Evolutionary conservation across 345 rosid genomes (phyloP).

Genomic region (Geranium rotundifolium): DNA sequence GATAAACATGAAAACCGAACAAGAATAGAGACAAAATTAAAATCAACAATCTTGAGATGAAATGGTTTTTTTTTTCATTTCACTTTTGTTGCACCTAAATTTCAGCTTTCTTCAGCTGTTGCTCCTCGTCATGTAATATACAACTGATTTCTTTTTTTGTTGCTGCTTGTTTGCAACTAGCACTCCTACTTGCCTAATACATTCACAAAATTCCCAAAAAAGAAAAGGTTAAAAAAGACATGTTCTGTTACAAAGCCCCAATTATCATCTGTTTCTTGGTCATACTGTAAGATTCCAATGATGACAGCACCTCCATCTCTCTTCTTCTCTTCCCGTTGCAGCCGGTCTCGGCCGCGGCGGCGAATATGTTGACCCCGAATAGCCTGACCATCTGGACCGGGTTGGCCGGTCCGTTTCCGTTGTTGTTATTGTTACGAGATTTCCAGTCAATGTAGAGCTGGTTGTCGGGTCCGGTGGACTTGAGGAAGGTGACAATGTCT

Average conservation of each 20-base stretch:
- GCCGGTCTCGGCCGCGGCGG: conserved; percentile 15
- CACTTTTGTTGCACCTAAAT: not conserved
- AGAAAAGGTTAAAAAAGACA: not conserved
- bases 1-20: no score
- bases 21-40: no score
- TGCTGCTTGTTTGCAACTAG: not conserved
- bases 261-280: conserved; percentile 62
- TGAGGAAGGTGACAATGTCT: conserved; percentile 66
- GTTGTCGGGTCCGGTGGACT: conserved; percentile 61
- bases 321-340: conserved; percentile 47
- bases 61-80: not conserved
- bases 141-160: not conserved
- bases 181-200: not conserved
- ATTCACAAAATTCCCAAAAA: not conserved
- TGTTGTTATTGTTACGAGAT: conserved; percentile 16
- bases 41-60: no score
- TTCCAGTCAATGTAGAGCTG: conserved; percentile 73
- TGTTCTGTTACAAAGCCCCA: conserved; percentile 44
- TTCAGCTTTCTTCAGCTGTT: not conserved
- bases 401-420: conserved; percentile 8
- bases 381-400: conserved; percentile 55
- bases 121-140: no score
- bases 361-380: conserved; percentile 77
- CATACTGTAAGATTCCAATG: conserved; percentile 23
- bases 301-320: conserved; percentile 40